Evolutionary conservation across 305 asterid species (phyloP).

Genomic region (Caryopteris hybrid): DNA sequence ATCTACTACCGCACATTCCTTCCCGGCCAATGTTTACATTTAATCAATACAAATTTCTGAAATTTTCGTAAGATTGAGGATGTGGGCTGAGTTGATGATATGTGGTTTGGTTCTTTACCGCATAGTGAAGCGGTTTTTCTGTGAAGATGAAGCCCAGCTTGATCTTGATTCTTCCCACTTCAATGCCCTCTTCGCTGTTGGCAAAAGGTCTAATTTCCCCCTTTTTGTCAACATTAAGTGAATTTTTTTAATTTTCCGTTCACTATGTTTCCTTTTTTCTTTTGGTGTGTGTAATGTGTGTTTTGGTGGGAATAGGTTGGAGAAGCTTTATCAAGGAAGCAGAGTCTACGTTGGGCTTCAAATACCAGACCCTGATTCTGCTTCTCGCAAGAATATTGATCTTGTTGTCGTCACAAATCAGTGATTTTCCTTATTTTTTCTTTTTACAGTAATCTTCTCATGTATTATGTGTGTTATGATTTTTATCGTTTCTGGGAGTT

Average conservation of each 20-base stretch:
- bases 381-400: constrained; percentile 67
- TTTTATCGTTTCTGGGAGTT: not conserved
- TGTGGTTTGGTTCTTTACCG: constrained; percentile 53
- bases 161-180: constrained; percentile 43
- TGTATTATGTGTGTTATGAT: not conserved
- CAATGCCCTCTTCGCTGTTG: constrained; percentile 56
- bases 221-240: not conserved
- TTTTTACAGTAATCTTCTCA: not conserved
- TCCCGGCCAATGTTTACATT: not conserved
- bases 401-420: constrained; percentile 56
- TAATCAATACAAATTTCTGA: not conserved
- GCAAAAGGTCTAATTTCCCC: constrained; percentile 31
- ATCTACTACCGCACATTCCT: not conserved
- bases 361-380: constrained; percentile 80
- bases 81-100: constrained; percentile 67
- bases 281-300: not conserved
- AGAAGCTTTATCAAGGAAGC: constrained; percentile 59
- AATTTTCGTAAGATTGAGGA: constrained; percentile 2
- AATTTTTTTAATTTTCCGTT: too few species aligned
- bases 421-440: constrained; percentile 1
- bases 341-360: constrained; percentile 63
- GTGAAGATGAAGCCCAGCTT: constrained; percentile 28
- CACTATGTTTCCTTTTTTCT: not conserved
- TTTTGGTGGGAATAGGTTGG: constrained; percentile 37
- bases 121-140: constrained; percentile 44